Percentiles rank a stretch among this genome's conserved stretches.
Conservation (phyloP, 176 grass and related monocot species). For the Elymus sibiricus region DNA sequence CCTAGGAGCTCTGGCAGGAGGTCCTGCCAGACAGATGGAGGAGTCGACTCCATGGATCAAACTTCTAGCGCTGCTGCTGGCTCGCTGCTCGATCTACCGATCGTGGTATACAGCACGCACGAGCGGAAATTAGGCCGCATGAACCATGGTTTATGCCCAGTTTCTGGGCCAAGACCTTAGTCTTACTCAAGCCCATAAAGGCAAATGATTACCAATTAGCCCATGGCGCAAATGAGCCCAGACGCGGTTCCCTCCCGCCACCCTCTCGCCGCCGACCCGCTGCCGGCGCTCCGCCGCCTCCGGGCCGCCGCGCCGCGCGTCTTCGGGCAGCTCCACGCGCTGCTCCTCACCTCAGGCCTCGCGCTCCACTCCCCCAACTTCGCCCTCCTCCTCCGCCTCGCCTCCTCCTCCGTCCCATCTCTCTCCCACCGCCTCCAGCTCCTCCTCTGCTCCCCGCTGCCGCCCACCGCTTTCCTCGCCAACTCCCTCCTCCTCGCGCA, state of each 20-base stretch:
- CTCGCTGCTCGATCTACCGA: too few species aligned
- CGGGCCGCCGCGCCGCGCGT: not conserved
- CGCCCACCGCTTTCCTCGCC: slow-evolving; percentile 32
- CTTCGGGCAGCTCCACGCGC: slow-evolving; percentile 38
- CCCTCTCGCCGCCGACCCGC: slow-evolving; percentile 11
- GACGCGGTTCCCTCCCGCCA: not conserved
- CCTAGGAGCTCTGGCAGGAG: not conserved
- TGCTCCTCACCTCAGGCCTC: slow-evolving; percentile 43
- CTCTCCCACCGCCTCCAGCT: slow-evolving; percentile 6
- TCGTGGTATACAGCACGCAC: too few species aligned
- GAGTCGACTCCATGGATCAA: not conserved
- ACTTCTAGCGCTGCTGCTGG: not conserved
- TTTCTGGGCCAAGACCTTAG: not conserved
- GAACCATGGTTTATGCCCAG: too few species aligned
- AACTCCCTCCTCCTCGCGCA: slow-evolving; percentile 48
- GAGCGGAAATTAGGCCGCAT: too few species aligned
- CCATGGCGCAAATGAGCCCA: slow-evolving; percentile 1
- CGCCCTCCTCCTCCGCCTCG: slow-evolving; percentile 35
- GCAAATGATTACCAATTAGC: not conserved
- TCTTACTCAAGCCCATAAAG: not conserved
- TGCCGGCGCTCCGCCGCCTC: slow-evolving; percentile 8
- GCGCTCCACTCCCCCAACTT: slow-evolving; percentile 43
- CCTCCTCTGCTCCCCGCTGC: slow-evolving; percentile 21
- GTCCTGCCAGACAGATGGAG: not conserved
- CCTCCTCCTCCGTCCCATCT: not conserved